These are phyloP conservation scores for Rhodotorula toruloides DNA, from an alignment of 768 basidiomycete genomes.

Conservation along the genomic window DNA sequence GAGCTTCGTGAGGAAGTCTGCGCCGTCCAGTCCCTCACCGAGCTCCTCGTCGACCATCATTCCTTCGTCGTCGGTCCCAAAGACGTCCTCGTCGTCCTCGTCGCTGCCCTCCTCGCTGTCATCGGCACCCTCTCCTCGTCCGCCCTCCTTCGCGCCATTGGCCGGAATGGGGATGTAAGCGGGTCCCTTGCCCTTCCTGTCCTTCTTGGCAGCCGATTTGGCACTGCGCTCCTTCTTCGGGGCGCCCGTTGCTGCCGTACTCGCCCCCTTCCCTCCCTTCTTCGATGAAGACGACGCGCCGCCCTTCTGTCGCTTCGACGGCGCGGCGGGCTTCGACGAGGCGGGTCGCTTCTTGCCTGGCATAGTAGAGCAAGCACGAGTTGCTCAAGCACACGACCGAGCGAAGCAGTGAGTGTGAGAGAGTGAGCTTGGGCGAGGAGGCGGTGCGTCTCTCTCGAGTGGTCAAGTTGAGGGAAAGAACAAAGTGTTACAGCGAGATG, in stretches of 20 bases:
- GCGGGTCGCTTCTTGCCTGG: constrained; percentile 29
- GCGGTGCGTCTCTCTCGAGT: background rate
- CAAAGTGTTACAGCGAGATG: background rate
- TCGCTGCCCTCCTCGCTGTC: background rate
- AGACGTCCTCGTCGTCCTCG: background rate
- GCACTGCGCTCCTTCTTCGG: background rate
- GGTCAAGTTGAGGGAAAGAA: too few relatives aligned
- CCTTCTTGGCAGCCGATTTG: constrained; percentile 29
- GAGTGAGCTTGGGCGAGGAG: constrained; percentile 1
- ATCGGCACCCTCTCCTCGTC: background rate
- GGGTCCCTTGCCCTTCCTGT: constrained; percentile 37
- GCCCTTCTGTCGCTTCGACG: constrained; percentile 33
- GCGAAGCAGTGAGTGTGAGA: background rate
- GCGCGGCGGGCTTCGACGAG: constrained; percentile 5
- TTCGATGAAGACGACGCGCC: background rate
- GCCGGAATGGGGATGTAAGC: constrained; percentile 18
- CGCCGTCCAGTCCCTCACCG: constrained; percentile 44
- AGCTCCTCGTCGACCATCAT: constrained; percentile 64
- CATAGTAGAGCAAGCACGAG: background rate
- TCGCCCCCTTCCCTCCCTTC: background rate
- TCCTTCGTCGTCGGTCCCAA: constrained; percentile 49
- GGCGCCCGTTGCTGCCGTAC: background rate
- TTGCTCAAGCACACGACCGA: background rate
- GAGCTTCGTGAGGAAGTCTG: constrained; percentile 60
- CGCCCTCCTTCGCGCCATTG: background rate